A percentile compares a stretch with the other conserved stretches of the same genome.
These are phyloP conservation scores for Sporothrix mexicana DNA, from an alignment of 2,329 filamentous ascomycete species.

Conservation along the genomic window DNA sequence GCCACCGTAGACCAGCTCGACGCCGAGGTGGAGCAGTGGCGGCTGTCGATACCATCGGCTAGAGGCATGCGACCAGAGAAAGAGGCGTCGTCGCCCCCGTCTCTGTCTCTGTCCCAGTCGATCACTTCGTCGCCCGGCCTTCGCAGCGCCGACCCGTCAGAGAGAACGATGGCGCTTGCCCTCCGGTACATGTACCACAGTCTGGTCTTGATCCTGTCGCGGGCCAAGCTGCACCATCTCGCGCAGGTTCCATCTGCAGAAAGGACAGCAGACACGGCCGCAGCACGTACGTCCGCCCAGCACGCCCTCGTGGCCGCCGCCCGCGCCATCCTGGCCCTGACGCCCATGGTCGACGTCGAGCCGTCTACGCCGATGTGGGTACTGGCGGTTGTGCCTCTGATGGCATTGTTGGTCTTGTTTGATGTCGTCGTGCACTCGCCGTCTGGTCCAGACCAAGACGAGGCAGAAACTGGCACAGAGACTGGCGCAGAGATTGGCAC, in stretches of 20 bases:
- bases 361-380: constrained; percentile 44
- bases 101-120: constrained; percentile 26
- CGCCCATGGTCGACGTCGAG: constrained; percentile 43
- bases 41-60: constrained; percentile 39
- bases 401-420: constrained; percentile 50
- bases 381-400: constrained; percentile 47
- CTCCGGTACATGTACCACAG: constrained; percentile 43
- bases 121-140: constrained; percentile 31
- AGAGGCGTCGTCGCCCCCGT: neutral
- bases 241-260: neutral
- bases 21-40: constrained; percentile 43
- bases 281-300: neutral
- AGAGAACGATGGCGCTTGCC: constrained; percentile 35
- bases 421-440: constrained; percentile 50
- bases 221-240: constrained; percentile 39
- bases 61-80: constrained; percentile 26
- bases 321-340: constrained; percentile 42
- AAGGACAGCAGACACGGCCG: neutral
- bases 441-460: constrained; percentile 42
- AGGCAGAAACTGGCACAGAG: constrained; percentile 41
- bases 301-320: constrained; percentile 23
- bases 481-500: no score
- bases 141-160: constrained; percentile 32
- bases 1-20: constrained; percentile 41
- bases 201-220: constrained; percentile 41